Evolutionary conservation across 176 grass and related monocot genomes (phyloP), one percentile per base, ranked within the genome.

Genomic region (Bromus sterilis): DNA sequence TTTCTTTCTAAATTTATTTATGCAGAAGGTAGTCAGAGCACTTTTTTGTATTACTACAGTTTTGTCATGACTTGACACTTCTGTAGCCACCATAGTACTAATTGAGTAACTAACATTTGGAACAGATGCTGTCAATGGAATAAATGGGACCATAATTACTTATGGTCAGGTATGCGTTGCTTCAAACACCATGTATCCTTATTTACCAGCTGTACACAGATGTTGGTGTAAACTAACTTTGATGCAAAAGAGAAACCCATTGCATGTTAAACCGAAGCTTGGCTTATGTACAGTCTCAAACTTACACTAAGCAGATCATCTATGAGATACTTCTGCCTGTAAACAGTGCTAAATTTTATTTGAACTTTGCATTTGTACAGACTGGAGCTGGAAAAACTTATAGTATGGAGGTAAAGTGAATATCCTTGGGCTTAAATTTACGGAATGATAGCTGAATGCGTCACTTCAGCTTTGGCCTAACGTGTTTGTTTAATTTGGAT

Each of bases 381-480:
- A 97, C 94, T 58, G 91, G 91, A 71, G 94, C 91, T 67, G 89
- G 94, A 63, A 97, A 97, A 61, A 94, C 91, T 49, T 97, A 92
- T 79, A 89, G 89, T 80, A 90, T 97, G 91, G 89, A 97, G 89
- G 94, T 92, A 81, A 88, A 91, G 28, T 24, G 35, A 73, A 70
- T 12, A 66, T 20, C 49, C 12, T 18, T 69, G 4, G 43, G 15
- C n/a, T 75, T 80, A 60, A 55, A 40, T 67, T 76, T 70, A 62
- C 49, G 49, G 69, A 60, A 59, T 88, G 41, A 51, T 74, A 60
- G 74, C 40, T 18, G 55, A 82, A 37, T 12, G 7, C 66, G 39
- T 33, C 25, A 6, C 28, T 80, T 76, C 60, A 74, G 4, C 1
- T 46, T 90, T 79, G 61, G 34, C 35, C 43, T 70, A 64, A 61